Conservation (phyloP, 352 stramenopile genomes). For the Blastocystis sp. region DNA sequence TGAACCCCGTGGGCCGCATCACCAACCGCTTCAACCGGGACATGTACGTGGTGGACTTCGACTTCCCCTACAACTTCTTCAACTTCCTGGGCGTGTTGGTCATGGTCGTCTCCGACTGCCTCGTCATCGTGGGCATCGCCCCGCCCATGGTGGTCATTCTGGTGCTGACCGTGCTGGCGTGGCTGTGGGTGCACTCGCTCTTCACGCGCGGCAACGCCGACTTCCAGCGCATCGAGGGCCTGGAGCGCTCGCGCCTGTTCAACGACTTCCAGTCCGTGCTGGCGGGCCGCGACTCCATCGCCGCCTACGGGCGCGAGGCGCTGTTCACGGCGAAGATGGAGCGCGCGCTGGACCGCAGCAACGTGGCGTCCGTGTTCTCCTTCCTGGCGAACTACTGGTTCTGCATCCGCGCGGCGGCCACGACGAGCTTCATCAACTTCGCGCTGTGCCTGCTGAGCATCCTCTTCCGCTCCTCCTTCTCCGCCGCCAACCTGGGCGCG, state of each 20-base stretch:
- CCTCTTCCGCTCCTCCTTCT: slow-evolving; percentile 43
- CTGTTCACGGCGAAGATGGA: slow-evolving; percentile 28
- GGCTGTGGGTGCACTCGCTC: slow-evolving; percentile 52
- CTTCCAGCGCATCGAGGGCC: slow-evolving; percentile 70
- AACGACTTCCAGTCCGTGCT: slow-evolving; percentile 70
- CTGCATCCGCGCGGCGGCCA: slow-evolving; percentile 70
- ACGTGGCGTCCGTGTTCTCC: background rate
- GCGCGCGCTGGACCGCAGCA: background rate
- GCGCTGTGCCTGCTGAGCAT: slow-evolving; percentile 61
- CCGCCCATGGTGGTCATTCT: slow-evolving; percentile 11
- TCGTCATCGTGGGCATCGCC: slow-evolving; percentile 35
- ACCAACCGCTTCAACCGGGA: background rate
- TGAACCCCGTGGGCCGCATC: too few relatives aligned
- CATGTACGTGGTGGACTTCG: background rate
- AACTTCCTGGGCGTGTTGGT: slow-evolving; percentile 40
- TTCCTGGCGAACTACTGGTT: slow-evolving; percentile 67
- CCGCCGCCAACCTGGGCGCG: slow-evolving; percentile 59
- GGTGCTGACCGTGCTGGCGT: slow-evolving; percentile 31
- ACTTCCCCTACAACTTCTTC: slow-evolving; percentile 20
- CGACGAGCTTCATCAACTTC: slow-evolving; percentile 70
- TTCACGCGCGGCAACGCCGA: slow-evolving; percentile 68
- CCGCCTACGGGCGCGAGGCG: slow-evolving; percentile 18
- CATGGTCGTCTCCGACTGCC: background rate
- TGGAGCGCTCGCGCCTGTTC: slow-evolving; percentile 69
- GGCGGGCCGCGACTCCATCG: slow-evolving; percentile 24